Base-by-base conservation (phyloP, 2,329 filamentous ascomycete genomes). In the Ceratocystis huliohia region DNA sequence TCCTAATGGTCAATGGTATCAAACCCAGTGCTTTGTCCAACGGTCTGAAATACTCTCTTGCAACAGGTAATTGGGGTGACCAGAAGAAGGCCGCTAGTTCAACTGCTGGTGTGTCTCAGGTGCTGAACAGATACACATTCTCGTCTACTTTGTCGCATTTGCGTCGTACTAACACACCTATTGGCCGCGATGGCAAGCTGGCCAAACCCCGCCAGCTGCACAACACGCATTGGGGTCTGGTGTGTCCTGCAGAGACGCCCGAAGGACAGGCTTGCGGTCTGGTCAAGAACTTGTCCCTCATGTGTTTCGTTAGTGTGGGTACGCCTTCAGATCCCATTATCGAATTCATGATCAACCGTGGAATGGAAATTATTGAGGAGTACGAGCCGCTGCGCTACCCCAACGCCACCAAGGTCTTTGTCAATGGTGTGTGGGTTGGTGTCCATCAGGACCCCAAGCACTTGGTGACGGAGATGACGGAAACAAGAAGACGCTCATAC, bases 41-140 rank as follows among this genome's bases (percentile, higher is more conserved):
- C 73, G 94, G 93, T 63, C 78, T 99, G 70, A 96, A 96, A 74
- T 99, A 99, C 77, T 96, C 94, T 64, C 81, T 99, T 69, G 93
- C 94, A 30, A 99, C 94, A 15, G 94, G 94, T 70, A 99, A 99
- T 77, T 99, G 94, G 95, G 95, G 94, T 73, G 94, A 99, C 71
- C 94, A 99, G 79, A 99, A 97, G 83, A 99, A 97, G 80, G 92
- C 94, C 22, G 89, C 89, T 72, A 93, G 88, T 71, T 90, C 92
- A 1, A 97, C 95, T 70, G 94, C 94, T 61, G 95, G 94, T 81
- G 94, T 99, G 61, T 97, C 93, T 61, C 94, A 99, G 78, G 95
- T 99, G 77, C 78, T 99, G 73, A 99, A 96, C 79, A 86, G 94
- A 74, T 99, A 97, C 75, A 97, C 95, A 0, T 99, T 96, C 74